Base-by-base conservation (phyloP, 2,329 filamentous ascomycete species). In the Arachnomyces sp. region DNA sequence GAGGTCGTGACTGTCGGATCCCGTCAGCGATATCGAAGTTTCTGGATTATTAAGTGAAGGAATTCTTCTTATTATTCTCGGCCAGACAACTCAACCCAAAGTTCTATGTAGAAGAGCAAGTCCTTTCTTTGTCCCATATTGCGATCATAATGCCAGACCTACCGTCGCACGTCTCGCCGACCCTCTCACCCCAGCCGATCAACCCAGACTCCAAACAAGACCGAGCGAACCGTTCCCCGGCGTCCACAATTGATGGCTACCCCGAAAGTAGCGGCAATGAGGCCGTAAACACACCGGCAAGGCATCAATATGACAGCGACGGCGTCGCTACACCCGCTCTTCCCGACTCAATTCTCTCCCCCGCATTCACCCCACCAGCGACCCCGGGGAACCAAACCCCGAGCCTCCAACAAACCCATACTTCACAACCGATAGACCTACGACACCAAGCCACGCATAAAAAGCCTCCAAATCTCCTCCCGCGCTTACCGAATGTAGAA, bases 401-500 rank as follows among this genome's bases (percentile, higher is more conserved):
- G 55, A 59, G 46, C 35, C 57, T 40, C 48, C 20, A 25, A 25
- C 20, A 25, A 25, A 5, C 20, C 20, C 53, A 35, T 49, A 47
- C 51, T 44, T 54, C 55, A 43, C 60, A 43, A 55, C 68, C 66
- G 13, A 28, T 25, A 15, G 41, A 35, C 4, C 25, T 20, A 16
- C 38, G 36, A 32, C 46, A 50, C 28, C 47, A 57, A 47, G 46
- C 48, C 46, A 34, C 56, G 44, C 48, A 51, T 29, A 66, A 69
- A 38, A 81, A 80, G 58, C 71, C 75, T 25, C 86, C 87, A 1
- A 80, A 77, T 43, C 71, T 94, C 15, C 76, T 95, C 5, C 72
- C 82, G 49, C 76, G 72, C 11, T 71, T 96, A 1, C 92, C 90
- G 6, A 67, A 84, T 16, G 90, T 98, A n/a, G 81, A 86, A 59